phyloP scores from a whole-genome alignment of 2,329 filamentous ascomycete species.

The Neonectria hederae region DNA sequence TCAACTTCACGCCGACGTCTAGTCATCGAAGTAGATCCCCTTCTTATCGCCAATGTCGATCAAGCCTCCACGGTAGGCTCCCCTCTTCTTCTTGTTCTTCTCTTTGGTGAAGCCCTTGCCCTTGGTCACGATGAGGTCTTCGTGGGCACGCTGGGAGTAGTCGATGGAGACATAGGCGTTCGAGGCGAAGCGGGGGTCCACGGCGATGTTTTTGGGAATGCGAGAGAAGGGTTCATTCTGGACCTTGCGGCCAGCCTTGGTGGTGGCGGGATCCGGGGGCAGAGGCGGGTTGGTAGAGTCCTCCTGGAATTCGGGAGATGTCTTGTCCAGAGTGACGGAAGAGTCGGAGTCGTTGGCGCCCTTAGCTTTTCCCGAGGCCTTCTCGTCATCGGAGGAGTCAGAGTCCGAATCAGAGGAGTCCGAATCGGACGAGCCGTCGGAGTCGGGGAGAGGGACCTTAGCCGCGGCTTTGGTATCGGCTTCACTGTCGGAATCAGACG shows the following conservation, averaged over 20 bases:
- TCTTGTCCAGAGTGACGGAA: constrained; percentile 61
- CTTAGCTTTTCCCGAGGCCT: constrained; percentile 34
- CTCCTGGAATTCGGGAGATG: constrained; percentile 52
- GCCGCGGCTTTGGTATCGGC: constrained; percentile 51
- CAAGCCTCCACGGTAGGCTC: constrained; percentile 86
- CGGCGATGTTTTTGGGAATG: constrained; percentile 73
- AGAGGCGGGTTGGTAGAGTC: constrained; percentile 58
- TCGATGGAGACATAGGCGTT: constrained; percentile 86
- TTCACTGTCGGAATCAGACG: constrained; percentile 48
- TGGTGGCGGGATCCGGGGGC: constrained; percentile 58
- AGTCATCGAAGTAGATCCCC: constrained; percentile 95
- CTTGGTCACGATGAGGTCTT: constrained; percentile 88
- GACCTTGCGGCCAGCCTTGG: constrained; percentile 56
- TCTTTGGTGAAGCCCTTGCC: constrained; percentile 99
- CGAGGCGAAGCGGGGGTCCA: constrained; percentile 75
- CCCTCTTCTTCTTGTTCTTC: constrained; percentile 98
- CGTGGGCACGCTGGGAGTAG: constrained; percentile 88
- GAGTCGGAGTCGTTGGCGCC: constrained; percentile 50
- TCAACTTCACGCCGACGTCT: constrained; percentile 41
- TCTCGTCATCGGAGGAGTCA: constrained; percentile 47
- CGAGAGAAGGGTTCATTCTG: constrained; percentile 79
- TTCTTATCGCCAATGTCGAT: constrained; percentile 87
- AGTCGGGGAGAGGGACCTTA: constrained; percentile 55
- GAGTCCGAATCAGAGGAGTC: constrained; percentile 50
- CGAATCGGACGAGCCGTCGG: constrained; percentile 47